Evolutionary conservation across 129 eudicot species (phyloP).

Genomic region (Oenanthe sinensis): DNA sequence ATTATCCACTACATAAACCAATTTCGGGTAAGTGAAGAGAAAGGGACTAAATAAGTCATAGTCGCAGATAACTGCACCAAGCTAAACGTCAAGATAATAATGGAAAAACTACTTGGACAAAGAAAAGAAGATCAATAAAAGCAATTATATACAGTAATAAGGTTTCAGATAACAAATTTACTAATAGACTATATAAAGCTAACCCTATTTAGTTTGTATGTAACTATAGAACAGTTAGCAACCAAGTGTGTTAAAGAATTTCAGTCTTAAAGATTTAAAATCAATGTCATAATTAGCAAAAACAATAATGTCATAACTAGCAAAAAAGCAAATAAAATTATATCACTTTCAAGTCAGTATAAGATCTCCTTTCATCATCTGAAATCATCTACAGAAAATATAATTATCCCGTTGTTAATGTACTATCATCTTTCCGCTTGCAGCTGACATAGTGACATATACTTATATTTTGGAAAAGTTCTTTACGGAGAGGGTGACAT

Average conservation of each 20-base stretch:
- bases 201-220: neutral
- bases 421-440: neutral
- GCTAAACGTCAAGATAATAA: neutral
- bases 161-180: neutral
- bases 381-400: neutral
- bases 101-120: neutral
- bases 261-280: no score
- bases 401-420: neutral
- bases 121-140: no score
- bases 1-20: neutral
- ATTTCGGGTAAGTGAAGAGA: neutral
- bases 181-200: neutral
- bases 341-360: no score
- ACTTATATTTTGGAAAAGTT: neutral
- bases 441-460: neutral
- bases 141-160: neutral
- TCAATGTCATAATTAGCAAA: no score
- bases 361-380: neutral
- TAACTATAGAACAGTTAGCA: no score
- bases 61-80: neutral
- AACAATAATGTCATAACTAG: no score
- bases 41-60: neutral
- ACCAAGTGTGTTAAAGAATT: no score
- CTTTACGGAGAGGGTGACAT: neutral
- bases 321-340: no score